phyloP scores from a whole-genome alignment of 2,329 filamentous ascomycete species.

The Aspergillus floridensis region DNA sequence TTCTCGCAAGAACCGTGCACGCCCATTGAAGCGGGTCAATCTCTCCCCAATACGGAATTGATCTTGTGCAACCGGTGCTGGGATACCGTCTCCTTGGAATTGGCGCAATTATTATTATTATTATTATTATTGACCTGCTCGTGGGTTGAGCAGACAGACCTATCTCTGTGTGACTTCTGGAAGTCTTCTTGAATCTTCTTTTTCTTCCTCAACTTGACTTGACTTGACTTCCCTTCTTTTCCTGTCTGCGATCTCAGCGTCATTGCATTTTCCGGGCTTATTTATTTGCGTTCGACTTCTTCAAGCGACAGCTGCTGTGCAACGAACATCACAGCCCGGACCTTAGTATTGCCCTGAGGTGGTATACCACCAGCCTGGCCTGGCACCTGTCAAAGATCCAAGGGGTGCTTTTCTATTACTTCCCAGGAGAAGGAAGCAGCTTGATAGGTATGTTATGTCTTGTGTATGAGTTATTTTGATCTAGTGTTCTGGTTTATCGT shows the following conservation, averaged over 20 bases:
- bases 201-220: slow-evolving; percentile 4
- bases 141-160: slow-evolving; percentile 10
- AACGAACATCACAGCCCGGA: slow-evolving; percentile 12
- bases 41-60: slow-evolving; percentile 10
- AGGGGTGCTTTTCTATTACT: neutral
- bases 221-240: neutral
- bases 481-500: neutral
- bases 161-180: slow-evolving; percentile 14
- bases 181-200: slow-evolving; percentile 14
- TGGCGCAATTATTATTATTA: slow-evolving; percentile 6
- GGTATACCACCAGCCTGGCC: slow-evolving; percentile 3
- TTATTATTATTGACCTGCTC: slow-evolving; percentile 11
- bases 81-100: slow-evolving; percentile 6
- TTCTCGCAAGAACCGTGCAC: slow-evolving; percentile 17
- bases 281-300: neutral
- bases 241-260: neutral
- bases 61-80: slow-evolving; percentile 6
- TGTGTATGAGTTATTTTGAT: neutral
- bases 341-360: slow-evolving; percentile 11
- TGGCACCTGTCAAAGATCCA: neutral
- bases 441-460: slow-evolving; percentile 14
- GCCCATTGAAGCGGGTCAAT: slow-evolving; percentile 15
- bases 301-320: slow-evolving; percentile 6
- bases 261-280: neutral
- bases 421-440: slow-evolving; percentile 2